Conservation (phyloP, 495 filamentous ascomycete genomes). For the Neurospora tetraspora region DNA sequence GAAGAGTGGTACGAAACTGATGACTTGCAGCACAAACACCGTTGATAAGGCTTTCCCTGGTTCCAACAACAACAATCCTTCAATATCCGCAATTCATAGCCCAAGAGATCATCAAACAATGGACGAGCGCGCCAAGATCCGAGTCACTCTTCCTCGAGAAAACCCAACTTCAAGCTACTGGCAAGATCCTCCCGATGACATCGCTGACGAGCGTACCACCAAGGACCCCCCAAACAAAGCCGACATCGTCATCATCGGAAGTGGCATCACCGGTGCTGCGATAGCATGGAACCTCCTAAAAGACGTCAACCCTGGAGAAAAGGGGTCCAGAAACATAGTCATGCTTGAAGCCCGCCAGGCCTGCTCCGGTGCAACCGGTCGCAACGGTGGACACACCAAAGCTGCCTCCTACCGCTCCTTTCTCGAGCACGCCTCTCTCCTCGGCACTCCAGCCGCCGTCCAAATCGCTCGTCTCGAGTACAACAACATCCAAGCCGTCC, state of each 20-base stretch:
- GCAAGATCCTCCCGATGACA: slow-evolving; percentile 51
- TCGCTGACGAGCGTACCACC: slow-evolving; percentile 45
- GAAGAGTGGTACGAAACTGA: neutral
- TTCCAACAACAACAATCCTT: neutral
- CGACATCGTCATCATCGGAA: slow-evolving; percentile 57
- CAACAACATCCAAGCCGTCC: slow-evolving; percentile 45
- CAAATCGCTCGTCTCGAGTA: slow-evolving; percentile 49
- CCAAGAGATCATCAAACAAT: slow-evolving; percentile 13
- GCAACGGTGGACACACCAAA: slow-evolving; percentile 59
- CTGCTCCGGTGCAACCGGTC: slow-evolving; percentile 50
- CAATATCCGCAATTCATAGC: neutral
- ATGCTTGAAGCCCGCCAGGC: slow-evolving; percentile 51
- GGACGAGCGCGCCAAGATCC: slow-evolving; percentile 35
- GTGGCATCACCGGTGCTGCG: slow-evolving; percentile 57
- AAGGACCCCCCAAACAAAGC: slow-evolving; percentile 32
- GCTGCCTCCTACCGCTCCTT: slow-evolving; percentile 51
- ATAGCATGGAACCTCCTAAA: slow-evolving; percentile 49
- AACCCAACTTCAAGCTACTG: slow-evolving; percentile 62
- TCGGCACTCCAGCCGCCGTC: slow-evolving; percentile 34
- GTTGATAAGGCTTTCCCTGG: neutral
- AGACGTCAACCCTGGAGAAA: neutral
- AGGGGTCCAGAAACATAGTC: slow-evolving; percentile 21
- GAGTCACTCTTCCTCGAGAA: slow-evolving; percentile 38
- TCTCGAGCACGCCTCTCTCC: slow-evolving; percentile 25
- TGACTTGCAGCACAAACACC: neutral